Conservation (phyloP, 2,329 filamentous ascomycete genomes). For the Arthrobotrys sphaeroides region DNA sequence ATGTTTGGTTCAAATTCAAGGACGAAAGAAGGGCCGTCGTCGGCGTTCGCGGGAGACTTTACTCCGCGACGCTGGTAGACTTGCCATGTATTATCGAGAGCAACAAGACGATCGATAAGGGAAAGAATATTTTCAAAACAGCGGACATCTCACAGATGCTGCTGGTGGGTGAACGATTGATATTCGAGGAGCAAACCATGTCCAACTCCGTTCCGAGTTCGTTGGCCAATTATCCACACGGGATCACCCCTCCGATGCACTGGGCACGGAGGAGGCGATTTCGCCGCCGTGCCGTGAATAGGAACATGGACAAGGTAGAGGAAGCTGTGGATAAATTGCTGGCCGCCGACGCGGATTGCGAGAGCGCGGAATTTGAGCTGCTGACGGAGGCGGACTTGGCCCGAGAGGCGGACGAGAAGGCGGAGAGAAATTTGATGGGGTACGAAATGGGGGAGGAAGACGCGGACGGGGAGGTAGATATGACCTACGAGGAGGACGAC, state of each 20-base stretch:
- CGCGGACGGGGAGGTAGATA: constrained; percentile 59
- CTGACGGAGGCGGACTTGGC: constrained; percentile 61
- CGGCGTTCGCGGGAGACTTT: constrained; percentile 69
- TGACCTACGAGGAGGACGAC: constrained; percentile 60
- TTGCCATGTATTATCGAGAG: constrained; percentile 75
- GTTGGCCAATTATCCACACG: constrained; percentile 67
- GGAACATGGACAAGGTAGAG: constrained; percentile 69
- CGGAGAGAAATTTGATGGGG: constrained; percentile 59
- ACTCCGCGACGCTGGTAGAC: constrained; percentile 74
- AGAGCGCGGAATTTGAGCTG: constrained; percentile 63
- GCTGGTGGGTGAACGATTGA: constrained; percentile 70
- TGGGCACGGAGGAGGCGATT: constrained; percentile 70
- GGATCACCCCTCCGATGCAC: constrained; percentile 71
- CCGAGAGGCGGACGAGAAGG: constrained; percentile 56
- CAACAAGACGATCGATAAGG: constrained; percentile 78
- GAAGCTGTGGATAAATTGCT: constrained; percentile 67
- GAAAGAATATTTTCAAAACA: constrained; percentile 75
- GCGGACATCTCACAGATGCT: constrained; percentile 74
- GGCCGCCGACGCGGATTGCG: constrained; percentile 63
- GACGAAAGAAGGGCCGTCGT: constrained; percentile 71
- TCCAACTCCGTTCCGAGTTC: constrained; percentile 63
- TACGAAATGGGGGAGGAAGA: constrained; percentile 61
- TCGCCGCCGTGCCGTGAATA: constrained; percentile 67
- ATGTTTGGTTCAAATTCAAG: constrained; percentile 83
- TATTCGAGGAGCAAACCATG: constrained; percentile 66